These are phyloP conservation scores for Crotalaria pallida DNA, from an alignment of 306 rosid genomes.

Conservation along the genomic window DNA sequence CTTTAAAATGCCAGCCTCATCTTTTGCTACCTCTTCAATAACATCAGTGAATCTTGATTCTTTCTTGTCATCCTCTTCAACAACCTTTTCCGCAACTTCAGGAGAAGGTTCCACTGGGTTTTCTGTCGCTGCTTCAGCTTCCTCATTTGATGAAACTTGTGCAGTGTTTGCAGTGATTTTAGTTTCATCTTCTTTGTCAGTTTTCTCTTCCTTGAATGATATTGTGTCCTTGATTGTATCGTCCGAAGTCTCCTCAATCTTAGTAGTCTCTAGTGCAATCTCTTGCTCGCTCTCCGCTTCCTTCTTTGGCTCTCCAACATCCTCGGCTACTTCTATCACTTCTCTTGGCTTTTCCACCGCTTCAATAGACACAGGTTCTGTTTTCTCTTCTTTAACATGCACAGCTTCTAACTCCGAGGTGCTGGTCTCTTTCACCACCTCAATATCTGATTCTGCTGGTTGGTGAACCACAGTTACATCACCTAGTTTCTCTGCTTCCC, in stretches of 20 bases:
- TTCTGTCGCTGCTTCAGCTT: constrained; percentile 13
- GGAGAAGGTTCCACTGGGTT: constrained; percentile 30
- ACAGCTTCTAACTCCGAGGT: constrained; percentile 18
- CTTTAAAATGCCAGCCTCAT: background rate
- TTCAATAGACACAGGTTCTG: constrained; percentile 6
- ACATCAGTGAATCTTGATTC: constrained; percentile 22
- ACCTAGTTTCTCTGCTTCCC: constrained; percentile 6
- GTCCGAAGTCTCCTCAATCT: constrained; percentile 20
- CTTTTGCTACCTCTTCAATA: constrained; percentile 20
- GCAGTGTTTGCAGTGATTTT: background rate
- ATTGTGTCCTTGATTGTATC: constrained; percentile 14
- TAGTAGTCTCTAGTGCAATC: constrained; percentile 1
- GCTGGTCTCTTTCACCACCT: constrained; percentile 20
- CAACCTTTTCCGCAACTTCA: constrained; percentile 17
- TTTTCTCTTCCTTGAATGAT: constrained; percentile 17
- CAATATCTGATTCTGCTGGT: constrained; percentile 1
- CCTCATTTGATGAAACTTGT: constrained; percentile 27
- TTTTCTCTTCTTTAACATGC: constrained; percentile 19
- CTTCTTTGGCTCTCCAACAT: constrained; percentile 28
- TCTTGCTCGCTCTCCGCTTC: constrained; percentile 28
- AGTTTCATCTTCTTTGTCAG: constrained; percentile 22
- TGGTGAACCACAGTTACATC: background rate
- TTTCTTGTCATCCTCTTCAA: constrained; percentile 32
- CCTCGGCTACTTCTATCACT: constrained; percentile 5
- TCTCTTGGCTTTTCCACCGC: constrained; percentile 30